Evolutionary conservation across 257 asterid species (phyloP).

Genomic region (Capsicum chinense): DNA sequence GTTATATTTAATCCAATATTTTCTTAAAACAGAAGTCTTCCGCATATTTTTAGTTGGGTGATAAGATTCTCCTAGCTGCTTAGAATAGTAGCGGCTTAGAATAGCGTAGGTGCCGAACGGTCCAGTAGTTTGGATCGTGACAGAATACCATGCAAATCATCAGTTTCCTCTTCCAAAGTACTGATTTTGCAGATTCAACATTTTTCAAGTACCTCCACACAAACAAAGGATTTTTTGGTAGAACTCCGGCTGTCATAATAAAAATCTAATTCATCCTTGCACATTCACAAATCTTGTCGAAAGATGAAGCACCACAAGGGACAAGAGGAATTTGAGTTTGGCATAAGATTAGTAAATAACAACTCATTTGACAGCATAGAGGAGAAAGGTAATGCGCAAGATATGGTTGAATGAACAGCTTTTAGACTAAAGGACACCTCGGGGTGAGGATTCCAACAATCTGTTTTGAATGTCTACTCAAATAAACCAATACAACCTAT

Average conservation of each 20-base stretch:
- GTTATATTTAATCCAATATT: too few relatives aligned
- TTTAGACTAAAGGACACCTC: not conserved
- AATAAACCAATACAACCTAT: not conserved
- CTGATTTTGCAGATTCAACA: not conserved
- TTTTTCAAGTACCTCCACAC: not conserved
- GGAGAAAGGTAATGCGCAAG: not conserved
- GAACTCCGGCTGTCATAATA: not conserved
- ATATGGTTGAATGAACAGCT: not conserved
- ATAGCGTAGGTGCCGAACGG: too few relatives aligned
- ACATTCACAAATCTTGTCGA: not conserved
- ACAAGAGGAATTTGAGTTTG: not conserved
- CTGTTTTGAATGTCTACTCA: not conserved
- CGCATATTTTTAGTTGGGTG: too few relatives aligned
- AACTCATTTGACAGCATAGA: not conserved
- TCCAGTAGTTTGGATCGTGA: too few relatives aligned
- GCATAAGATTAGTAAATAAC: not conserved
- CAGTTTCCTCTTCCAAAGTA: not conserved
- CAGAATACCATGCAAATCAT: not conserved
- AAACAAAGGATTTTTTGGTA: not conserved
- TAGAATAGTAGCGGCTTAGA: too few relatives aligned
- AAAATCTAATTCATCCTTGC: not conserved
- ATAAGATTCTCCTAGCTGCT: too few relatives aligned
- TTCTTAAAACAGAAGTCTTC: too few relatives aligned
- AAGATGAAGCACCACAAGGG: not conserved
- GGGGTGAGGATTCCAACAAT: not conserved